A percentile compares a stretch with the other conserved stretches of the same genome.
These are phyloP conservation scores for Schizosaccharomyces cryophilus DNA, from an alignment of 805 yeast genomes.

Conservation along the genomic window DNA sequence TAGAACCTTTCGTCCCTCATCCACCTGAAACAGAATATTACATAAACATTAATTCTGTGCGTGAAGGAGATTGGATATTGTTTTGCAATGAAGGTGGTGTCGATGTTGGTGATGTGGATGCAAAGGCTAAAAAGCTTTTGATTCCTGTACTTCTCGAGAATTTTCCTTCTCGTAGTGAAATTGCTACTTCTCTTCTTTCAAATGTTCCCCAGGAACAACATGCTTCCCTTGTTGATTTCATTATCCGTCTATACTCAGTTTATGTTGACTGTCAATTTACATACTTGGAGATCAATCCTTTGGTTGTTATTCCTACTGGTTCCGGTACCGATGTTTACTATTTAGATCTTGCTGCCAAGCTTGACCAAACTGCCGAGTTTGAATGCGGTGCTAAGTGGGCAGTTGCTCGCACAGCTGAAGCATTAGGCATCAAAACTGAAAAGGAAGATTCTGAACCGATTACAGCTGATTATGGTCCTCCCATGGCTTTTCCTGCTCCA, in stretches of 20 bases:
- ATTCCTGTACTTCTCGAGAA: slow-evolving; percentile 21
- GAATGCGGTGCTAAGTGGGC: slow-evolving; percentile 28
- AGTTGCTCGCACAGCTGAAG: slow-evolving; percentile 20
- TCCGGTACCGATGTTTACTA: slow-evolving; percentile 19
- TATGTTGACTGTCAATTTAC: slow-evolving; percentile 24
- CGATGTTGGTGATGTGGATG: slow-evolving; percentile 24
- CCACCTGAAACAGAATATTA: slow-evolving; percentile 23
- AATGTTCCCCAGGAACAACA: slow-evolving; percentile 20
- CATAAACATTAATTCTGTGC: slow-evolving; percentile 24
- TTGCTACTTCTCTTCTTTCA: slow-evolving; percentile 15
- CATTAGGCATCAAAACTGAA: slow-evolving; percentile 14
- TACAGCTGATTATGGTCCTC: slow-evolving; percentile 20
- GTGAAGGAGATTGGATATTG: slow-evolving; percentile 24
- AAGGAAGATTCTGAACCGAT: slow-evolving; percentile 11
- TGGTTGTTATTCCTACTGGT: slow-evolving; percentile 19
- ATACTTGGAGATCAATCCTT: slow-evolving; percentile 23
- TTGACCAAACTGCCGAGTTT: slow-evolving; percentile 25
- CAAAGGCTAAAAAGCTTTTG: slow-evolving; percentile 21
- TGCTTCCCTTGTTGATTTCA: slow-evolving; percentile 19
- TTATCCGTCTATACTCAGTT: slow-evolving; percentile 23
- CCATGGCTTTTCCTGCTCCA: slow-evolving; percentile 26
- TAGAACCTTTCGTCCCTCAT: slow-evolving; percentile 25
- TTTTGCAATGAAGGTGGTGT: slow-evolving; percentile 27
- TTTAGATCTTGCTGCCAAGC: slow-evolving; percentile 24
- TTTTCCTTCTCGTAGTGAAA: slow-evolving; percentile 19